A percentile compares a stretch with the other conserved stretches of the same genome.
phyloP scores from a whole-genome alignment of 352 stramenopile genomes.

The Halophytophthora batemanensis region DNA sequence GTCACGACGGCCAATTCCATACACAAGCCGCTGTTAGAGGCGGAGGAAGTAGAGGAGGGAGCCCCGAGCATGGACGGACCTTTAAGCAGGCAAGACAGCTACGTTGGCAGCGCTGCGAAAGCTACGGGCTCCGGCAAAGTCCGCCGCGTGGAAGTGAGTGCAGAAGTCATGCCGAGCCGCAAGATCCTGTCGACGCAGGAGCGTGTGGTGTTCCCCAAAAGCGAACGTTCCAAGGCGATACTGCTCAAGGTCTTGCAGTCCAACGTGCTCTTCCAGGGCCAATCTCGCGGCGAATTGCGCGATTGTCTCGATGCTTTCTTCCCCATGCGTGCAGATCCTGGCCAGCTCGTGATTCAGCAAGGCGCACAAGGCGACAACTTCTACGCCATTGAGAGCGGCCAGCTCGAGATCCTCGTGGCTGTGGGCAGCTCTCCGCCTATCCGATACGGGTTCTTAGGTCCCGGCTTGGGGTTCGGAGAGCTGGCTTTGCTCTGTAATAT shows the following conservation, averaged over 20 bases:
- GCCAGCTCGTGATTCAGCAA: constrained; percentile 59
- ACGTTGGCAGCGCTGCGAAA: constrained; percentile 2
- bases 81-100: constrained; percentile 3
- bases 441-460: constrained; percentile 59
- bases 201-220: constrained; percentile 63
- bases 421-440: constrained; percentile 50
- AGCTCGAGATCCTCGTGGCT: constrained; percentile 71
- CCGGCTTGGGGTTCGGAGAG: constrained; percentile 92
- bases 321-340: constrained; percentile 38
- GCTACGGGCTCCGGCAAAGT: constrained; percentile 24
- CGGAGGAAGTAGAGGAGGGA: constrained; percentile 8
- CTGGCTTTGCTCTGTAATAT: constrained; percentile 96
- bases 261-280: constrained; percentile 72
- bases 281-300: constrained; percentile 45
- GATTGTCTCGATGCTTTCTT: constrained; percentile 80
- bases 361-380: constrained; percentile 78
- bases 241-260: constrained; percentile 63
- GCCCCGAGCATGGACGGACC: constrained; percentile 6
- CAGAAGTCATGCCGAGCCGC: constrained; percentile 72
- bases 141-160: constrained; percentile 72
- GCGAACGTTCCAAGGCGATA: constrained; percentile 46
- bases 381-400: constrained; percentile 59
- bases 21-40: constrained; percentile 9
- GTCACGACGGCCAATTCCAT: constrained; percentile 10
- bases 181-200: constrained; percentile 55